Evolutionary conservation across 495 filamentous ascomycete species (phyloP).

Genomic region (Trichocladium uniseriatum): DNA sequence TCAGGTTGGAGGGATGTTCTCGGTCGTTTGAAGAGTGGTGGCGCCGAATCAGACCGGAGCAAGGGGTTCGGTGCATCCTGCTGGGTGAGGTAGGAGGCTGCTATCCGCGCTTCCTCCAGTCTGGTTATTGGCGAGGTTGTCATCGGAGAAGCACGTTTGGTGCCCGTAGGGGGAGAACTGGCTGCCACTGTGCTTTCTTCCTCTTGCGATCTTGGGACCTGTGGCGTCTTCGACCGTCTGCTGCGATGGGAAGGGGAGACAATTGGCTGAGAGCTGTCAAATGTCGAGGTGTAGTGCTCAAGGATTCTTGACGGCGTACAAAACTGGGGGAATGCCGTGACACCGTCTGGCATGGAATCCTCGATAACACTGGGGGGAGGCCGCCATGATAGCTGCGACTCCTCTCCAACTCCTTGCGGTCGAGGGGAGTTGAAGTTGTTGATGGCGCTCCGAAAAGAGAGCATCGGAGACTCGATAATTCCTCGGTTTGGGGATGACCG

Average conservation of each 20-base stretch:
- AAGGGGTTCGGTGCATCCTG: not conserved
- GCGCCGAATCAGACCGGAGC: slow-evolving; percentile 30
- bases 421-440: slow-evolving; percentile 37
- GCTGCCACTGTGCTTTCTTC: too few species aligned
- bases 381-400: slow-evolving; percentile 25
- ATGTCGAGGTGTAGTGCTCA: slow-evolving; percentile 30
- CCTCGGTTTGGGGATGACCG: not conserved
- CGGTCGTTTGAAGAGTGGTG: slow-evolving; percentile 23
- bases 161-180: not conserved
- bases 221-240: not conserved
- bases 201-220: not conserved
- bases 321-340: slow-evolving; percentile 17
- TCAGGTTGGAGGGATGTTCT: slow-evolving; percentile 7
- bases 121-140: not conserved
- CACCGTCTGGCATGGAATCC: slow-evolving; percentile 33
- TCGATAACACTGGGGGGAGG: slow-evolving; percentile 33
- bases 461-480: slow-evolving; percentile 21
- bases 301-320: slow-evolving; percentile 35
- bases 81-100: slow-evolving; percentile 18
- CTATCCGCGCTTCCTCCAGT: slow-evolving; percentile 11
- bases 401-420: slow-evolving; percentile 9
- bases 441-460: slow-evolving; percentile 38
- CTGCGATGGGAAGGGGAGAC: slow-evolving; percentile 3
- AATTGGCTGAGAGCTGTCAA: slow-evolving; percentile 22
- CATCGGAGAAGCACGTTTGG: not conserved